A percentile compares a stretch with the other conserved stretches of the same genome.
Conservation (phyloP, 1,139 yeast species). For the Candida sanyaensis region DNA sequence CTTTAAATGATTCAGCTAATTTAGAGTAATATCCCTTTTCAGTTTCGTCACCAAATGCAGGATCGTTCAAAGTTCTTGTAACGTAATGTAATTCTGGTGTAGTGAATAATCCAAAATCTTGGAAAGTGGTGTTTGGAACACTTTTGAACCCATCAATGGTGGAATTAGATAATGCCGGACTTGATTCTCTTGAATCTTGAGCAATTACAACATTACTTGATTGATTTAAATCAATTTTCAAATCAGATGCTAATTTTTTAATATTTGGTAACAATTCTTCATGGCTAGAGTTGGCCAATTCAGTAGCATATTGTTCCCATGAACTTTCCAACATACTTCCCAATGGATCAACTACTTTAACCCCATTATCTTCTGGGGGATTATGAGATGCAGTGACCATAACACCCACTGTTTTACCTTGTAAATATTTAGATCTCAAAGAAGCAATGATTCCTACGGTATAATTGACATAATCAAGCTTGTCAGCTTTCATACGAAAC, state of each 20-base stretch:
- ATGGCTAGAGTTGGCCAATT: slow-evolving; percentile 69
- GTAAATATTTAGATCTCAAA: slow-evolving; percentile 70
- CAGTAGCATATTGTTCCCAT: slow-evolving; percentile 87
- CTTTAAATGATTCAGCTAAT: slow-evolving; percentile 45
- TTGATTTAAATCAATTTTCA: slow-evolving; percentile 39
- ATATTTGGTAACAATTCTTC: slow-evolving; percentile 32
- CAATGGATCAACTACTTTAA: slow-evolving; percentile 87
- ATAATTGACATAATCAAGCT: slow-evolving; percentile 80
- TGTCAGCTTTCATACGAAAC: slow-evolving; percentile 73
- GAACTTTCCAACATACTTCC: slow-evolving; percentile 87
- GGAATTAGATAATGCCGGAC: slow-evolving; percentile 63
- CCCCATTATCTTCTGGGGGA: slow-evolving; percentile 96
- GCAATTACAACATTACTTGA: slow-evolving; percentile 55
- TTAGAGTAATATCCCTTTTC: slow-evolving; percentile 66
- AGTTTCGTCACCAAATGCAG: slow-evolving; percentile 53
- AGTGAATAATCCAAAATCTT: slow-evolving; percentile 72
- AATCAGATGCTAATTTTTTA: slow-evolving; percentile 26
- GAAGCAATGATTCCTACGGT: slow-evolving; percentile 83
- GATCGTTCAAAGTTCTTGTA: slow-evolving; percentile 70
- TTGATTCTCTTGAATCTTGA: slow-evolving; percentile 77
- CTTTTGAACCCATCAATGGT: slow-evolving; percentile 68
- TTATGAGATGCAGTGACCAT: slow-evolving; percentile 98
- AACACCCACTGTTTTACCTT: slow-evolving; percentile 75
- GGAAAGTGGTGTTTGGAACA: slow-evolving; percentile 42
- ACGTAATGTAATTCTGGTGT: slow-evolving; percentile 95